phyloP scores from a whole-genome alignment of 2,329 filamentous ascomycete species.

The Lecanicillium sp. region DNA sequence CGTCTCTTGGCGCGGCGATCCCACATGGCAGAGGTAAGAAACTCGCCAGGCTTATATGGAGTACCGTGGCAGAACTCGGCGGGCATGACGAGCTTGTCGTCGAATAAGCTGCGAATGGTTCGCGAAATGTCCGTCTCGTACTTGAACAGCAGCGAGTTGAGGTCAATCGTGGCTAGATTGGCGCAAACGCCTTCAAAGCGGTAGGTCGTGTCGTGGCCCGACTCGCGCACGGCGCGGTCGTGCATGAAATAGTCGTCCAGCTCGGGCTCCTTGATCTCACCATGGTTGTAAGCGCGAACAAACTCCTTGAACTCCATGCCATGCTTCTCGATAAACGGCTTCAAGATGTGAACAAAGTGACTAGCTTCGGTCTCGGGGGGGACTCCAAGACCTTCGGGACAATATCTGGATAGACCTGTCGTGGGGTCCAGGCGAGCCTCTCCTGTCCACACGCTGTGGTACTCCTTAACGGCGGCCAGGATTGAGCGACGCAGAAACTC shows the following conservation, averaged over 20 bases:
- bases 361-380: constrained; percentile 86
- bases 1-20: constrained; percentile 81
- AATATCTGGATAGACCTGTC: constrained; percentile 78
- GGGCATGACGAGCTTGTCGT: constrained; percentile 76
- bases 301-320: constrained; percentile 78
- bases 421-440: constrained; percentile 70
- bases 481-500: constrained; percentile 78
- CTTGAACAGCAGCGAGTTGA: constrained; percentile 94
- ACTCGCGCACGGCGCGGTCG: constrained; percentile 91
- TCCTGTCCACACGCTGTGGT: constrained; percentile 80
- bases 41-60: constrained; percentile 55
- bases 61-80: constrained; percentile 70
- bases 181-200: constrained; percentile 83
- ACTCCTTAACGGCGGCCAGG: constrained; percentile 93
- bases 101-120: constrained; percentile 77
- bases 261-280: constrained; percentile 72
- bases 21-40: constrained; percentile 83
- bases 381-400: constrained; percentile 76
- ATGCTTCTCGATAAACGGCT: constrained; percentile 78
- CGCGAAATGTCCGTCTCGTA: constrained; percentile 92
- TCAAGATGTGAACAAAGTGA: constrained; percentile 79
- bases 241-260: constrained; percentile 94
- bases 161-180: constrained; percentile 84
- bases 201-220: constrained; percentile 94
- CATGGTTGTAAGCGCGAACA: constrained; percentile 79